phyloP scores from a whole-genome alignment of 495 filamentous ascomycete genomes.

The Polyplosphaeria fusca region DNA sequence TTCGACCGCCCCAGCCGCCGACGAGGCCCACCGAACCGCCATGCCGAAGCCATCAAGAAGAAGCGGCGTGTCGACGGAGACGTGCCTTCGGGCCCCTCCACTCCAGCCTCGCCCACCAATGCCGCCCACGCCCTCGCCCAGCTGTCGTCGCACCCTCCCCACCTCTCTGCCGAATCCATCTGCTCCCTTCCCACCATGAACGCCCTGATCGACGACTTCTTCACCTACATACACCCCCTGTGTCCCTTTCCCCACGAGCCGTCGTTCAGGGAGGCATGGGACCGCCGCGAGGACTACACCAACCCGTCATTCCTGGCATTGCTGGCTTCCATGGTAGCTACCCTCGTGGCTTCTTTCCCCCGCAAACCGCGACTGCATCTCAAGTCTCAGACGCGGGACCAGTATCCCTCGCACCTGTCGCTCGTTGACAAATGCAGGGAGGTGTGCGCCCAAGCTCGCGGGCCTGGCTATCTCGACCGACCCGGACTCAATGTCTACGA shows the following conservation, averaged over 20 bases:
- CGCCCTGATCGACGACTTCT: conserved; percentile 78
- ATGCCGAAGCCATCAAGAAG: conserved; percentile 77
- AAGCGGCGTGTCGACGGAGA: conserved; percentile 53
- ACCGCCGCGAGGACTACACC: conserved; percentile 63
- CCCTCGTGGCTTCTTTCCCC: conserved; percentile 75
- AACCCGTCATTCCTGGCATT: conserved; percentile 71
- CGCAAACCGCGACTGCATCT: conserved; percentile 69
- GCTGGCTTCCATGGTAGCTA: conserved; percentile 75
- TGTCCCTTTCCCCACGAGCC: conserved; percentile 82
- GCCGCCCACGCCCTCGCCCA: conserved; percentile 47
- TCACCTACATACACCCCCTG: conserved; percentile 86
- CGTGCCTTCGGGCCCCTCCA: conserved; percentile 35
- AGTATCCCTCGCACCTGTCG: conserved; percentile 65
- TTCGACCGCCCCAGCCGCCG: conserved; percentile 74
- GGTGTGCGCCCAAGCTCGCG: conserved; percentile 68
- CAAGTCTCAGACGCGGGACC: conserved; percentile 56
- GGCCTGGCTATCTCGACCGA: conserved; percentile 62
- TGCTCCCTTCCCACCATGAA: conserved; percentile 64
- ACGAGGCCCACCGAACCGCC: conserved; percentile 79
- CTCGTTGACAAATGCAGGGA: conserved; percentile 72
- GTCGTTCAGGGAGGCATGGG: conserved; percentile 71
- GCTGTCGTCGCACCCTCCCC: conserved; percentile 40
- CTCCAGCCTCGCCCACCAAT: conserved; percentile 50
- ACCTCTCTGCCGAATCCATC: conserved; percentile 68
- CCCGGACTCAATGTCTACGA: conserved; percentile 68